Percentiles rank a stretch among this genome's conserved stretches.
Evolutionary conservation across 1,284 basidiomycete species (phyloP).

Genomic region (Cryptococcus sp.): DNA sequence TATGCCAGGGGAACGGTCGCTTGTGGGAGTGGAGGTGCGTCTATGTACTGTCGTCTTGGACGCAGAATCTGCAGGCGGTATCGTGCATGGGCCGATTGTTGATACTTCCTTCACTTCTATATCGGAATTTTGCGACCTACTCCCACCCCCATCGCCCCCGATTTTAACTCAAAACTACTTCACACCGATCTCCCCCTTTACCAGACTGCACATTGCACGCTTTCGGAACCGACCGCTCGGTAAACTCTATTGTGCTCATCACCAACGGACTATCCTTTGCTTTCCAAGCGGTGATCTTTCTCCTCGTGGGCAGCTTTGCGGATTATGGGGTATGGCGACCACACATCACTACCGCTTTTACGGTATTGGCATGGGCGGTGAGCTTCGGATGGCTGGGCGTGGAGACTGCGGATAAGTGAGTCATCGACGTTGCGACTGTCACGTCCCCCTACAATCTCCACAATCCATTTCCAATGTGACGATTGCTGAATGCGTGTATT

Average conservation of each 20-base stretch:
- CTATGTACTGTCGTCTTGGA: not conserved
- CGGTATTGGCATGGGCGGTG: conserved; percentile 74
- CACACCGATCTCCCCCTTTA: not conserved
- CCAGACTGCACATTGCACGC: conserved; percentile 38
- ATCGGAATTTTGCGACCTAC: too few relatives aligned
- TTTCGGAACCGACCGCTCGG: conserved; percentile 44
- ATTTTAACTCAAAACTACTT: too few relatives aligned
- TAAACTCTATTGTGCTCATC: conserved; percentile 72
- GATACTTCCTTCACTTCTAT: too few relatives aligned
- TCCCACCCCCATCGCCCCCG: too few relatives aligned
- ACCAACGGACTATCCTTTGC: conserved; percentile 76
- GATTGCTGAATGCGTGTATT: not conserved
- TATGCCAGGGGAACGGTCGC: conserved; percentile 31
- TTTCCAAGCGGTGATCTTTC: conserved; percentile 60
- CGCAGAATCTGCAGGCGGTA: too few relatives aligned
- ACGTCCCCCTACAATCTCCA: not conserved
- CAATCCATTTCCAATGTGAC: too few relatives aligned
- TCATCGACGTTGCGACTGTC: not conserved
- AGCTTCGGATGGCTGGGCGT: conserved; percentile 72
- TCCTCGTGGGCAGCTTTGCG: conserved; percentile 39
- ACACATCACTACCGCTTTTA: conserved; percentile 71
- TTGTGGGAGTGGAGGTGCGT: conserved; percentile 36
- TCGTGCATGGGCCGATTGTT: too few relatives aligned
- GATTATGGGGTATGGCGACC: conserved; percentile 78
- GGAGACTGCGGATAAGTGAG: conserved; percentile 33